Base-by-base conservation (phyloP, 2,329 filamentous ascomycete genomes). In the Pseudogymnoascus sp. region DNA sequence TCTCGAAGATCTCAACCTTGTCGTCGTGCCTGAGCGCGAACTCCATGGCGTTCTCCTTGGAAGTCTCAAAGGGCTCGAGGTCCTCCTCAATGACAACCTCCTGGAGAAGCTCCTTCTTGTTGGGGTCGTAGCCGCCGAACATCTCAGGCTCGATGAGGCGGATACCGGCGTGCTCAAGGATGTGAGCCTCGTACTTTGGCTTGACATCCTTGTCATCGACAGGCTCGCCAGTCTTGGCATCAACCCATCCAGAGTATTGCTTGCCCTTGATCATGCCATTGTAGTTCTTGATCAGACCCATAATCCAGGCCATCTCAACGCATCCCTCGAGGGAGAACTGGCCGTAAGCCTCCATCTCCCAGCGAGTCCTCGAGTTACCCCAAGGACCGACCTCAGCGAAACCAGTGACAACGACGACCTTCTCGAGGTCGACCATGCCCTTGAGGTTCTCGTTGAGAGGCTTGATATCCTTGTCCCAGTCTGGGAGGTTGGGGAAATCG, bases 241-340 rank as follows among this genome's bases (percentile, higher is more conserved):
- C 94, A 63, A 99, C 91, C 92, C 91, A 99, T 69, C 94, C 94
- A 68, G 93, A 91, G 79, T 99, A 97, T 67, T 89, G 89, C 79
- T 96, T 89, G 74, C 94, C 94, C 81, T 99, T 99, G 74, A 99
- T 85, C 33, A 88, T 87, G 15, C 94, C 94, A 70, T 97, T 97
- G 81, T 96, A 91, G 76, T 99, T 96, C 83, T 93, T 97, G 80
- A 99, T 97, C 64, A 97, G 86, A 72, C 94, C 94, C 93, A 97
- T 99, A 76, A 99, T 91, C 94, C 94, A 99, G 33, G 94, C 92
- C 94, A 99, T 99, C 78, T 99, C 94, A 64, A 99, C 89, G 71
- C 94, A 97, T 31, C 94, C 94, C 76, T 99, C 95, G 12, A 99
- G 85, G 7, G 94, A 97, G 80, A 99, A 99, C 72, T 96, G 85